Evolutionary conservation across 352 stramenopile genomes (phyloP).

Genomic region (Thraustotheca clavata): DNA sequence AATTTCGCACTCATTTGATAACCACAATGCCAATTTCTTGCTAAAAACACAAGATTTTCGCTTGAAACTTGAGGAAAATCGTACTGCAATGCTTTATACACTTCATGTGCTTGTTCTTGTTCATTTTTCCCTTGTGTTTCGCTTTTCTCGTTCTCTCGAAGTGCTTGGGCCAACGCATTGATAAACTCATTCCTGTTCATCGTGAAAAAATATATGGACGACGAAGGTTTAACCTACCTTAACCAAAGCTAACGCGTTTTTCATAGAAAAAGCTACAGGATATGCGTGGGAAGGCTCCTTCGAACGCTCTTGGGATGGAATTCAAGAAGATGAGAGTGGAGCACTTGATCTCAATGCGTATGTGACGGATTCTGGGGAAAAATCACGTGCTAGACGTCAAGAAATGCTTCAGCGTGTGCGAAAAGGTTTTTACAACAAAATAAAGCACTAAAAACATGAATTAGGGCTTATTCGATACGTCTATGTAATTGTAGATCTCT

Average conservation of each 20-base stretch:
- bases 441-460: background rate
- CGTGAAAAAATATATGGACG: too few species aligned
- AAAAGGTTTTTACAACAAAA: background rate
- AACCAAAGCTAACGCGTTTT: too few species aligned
- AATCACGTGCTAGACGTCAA: constrained; percentile 26
- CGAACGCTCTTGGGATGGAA: constrained; percentile 79
- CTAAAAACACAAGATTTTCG: too few species aligned
- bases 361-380: constrained; percentile 2
- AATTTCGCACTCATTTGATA: too few species aligned
- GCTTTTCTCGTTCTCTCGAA: constrained; percentile 1
- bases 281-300: constrained; percentile 81
- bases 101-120: background rate
- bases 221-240: too few species aligned
- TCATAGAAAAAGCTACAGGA: constrained; percentile 31
- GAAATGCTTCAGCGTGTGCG: constrained; percentile 58
- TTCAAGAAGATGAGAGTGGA: constrained; percentile 75
- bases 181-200: constrained; percentile 16
- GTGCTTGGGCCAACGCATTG: constrained; percentile 11
- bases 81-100: constrained; percentile 16
- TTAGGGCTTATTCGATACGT: constrained; percentile 73
- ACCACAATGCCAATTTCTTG: too few species aligned
- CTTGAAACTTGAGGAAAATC: constrained; percentile 7
- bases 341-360: constrained; percentile 64
- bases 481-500: constrained; percentile 80
- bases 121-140: background rate